phyloP scores from a whole-genome alignment of 2,329 filamentous ascomycete species.

The Ceratocystis smalleyi region DNA sequence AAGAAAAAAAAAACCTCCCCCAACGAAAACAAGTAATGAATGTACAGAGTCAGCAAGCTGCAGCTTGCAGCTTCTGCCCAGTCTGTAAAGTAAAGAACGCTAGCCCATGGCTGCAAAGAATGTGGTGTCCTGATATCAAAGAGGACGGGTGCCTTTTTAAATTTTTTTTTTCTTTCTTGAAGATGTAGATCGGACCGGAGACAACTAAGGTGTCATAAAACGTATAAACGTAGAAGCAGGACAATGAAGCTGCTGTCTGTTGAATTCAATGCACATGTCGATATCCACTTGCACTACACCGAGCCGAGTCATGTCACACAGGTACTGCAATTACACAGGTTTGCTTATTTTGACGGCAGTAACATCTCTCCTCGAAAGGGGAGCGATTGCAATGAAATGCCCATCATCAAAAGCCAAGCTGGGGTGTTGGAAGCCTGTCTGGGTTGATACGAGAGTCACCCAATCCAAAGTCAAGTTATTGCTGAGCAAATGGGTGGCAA shows the following conservation, averaged over 20 bases:
- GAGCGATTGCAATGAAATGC: not conserved
- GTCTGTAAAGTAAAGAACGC: not conserved
- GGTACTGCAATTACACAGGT: slow-evolving; percentile 1
- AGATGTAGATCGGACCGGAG: not conserved
- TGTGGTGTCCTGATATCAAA: not conserved
- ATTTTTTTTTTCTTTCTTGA: not conserved
- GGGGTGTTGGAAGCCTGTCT: not conserved
- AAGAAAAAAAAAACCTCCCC: not conserved
- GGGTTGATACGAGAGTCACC: not conserved
- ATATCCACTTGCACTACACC: not conserved
- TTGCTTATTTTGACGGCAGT: slow-evolving; percentile 1
- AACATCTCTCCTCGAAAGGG: not conserved
- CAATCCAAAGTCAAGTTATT: not conserved
- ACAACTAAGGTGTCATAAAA: not conserved
- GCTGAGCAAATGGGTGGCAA: not conserved
- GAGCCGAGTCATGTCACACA: not conserved
- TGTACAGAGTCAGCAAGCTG: not conserved
- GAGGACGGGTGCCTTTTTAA: not conserved
- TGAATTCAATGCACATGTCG: not conserved
- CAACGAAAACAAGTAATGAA: too few relatives aligned
- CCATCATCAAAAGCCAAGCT: not conserved
- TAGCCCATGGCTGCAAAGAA: not conserved
- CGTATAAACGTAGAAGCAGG: not conserved
- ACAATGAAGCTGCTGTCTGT: not conserved
- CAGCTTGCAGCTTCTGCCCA: too few relatives aligned